Base-by-base conservation (phyloP, 1,284 basidiomycete genomes). In the Trametes pubescens region DNA sequence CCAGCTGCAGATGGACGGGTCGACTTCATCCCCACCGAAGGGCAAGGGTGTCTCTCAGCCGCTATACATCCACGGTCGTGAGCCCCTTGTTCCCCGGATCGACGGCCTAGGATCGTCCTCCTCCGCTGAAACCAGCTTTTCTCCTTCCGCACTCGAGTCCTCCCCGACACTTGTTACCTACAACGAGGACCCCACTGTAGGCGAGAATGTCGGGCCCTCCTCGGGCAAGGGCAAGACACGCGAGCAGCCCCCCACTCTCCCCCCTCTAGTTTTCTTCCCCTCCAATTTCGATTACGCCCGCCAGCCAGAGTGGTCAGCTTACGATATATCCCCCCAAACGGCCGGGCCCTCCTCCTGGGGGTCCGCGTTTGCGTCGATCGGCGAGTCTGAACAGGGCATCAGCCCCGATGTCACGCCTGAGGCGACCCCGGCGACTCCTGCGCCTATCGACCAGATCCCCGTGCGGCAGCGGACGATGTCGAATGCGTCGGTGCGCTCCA, bases 261-360 rank as follows among this genome's bases (percentile, higher is more conserved):
- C 89, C 61, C 88, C 89, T 65, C 78, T 91, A 65, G 79, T 81
- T 37, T 86, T 92, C 71, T 79, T 83, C 51, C 79, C 84, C 43
- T 78, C 87, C 38, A 78, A 79, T 55, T 80, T 89, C 65, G 78
- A 77, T 48, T 84, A 80, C 67, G 76, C 73, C 44, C 74, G 78
- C 18, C 14, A 38, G 55, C 71, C 80, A 51, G 76, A 77, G 64
- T 86, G 83, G 80, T 76, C 82, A 11, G 67, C 75, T 5, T 61
- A 67, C 48, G 64, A 68, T 32, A 60, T 71, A 26, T 72, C 70
- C 22, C 64, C 77, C 1, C 73, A 80, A 26, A 75, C 75, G n/a
- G 76, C 84, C 21, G 87, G 84, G 1, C 80, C 86, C 29, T 88
- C 87, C 13, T 88, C 89, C 16, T 86, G 81, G 69, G 79, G 78